Conservation (phyloP, 108 stramenopile genomes). For the Schizochytrium sp. region DNA sequence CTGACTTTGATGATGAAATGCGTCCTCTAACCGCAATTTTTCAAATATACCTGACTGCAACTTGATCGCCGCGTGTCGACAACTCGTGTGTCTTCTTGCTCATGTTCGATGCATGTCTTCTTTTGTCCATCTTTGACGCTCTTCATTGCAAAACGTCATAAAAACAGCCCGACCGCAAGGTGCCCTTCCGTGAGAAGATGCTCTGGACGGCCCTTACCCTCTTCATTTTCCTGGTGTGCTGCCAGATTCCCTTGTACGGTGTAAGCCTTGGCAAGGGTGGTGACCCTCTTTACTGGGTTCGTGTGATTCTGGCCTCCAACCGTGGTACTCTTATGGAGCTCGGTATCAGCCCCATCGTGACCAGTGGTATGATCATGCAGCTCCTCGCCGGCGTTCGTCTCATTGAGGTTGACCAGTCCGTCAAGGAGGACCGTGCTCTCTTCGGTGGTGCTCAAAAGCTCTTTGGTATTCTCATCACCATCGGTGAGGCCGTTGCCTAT, state of each 20-base stretch:
- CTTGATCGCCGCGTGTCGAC: neutral
- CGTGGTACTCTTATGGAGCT: slow-evolving; percentile 99
- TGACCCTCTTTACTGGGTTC: slow-evolving; percentile 99
- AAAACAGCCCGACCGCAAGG: slow-evolving; percentile 65
- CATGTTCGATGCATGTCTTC: neutral
- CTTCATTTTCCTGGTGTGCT: slow-evolving; percentile 99
- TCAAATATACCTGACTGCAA: no score
- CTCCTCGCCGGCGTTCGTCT: slow-evolving; percentile 93
- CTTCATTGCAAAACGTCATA: neutral
- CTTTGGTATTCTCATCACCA: slow-evolving; percentile 97
- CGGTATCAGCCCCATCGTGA: slow-evolving; percentile 96
- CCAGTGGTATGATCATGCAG: slow-evolving; percentile 94
- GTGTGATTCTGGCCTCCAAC: slow-evolving; percentile 99
- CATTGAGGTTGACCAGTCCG: slow-evolving; percentile 97
- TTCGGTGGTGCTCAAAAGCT: slow-evolving; percentile 98
- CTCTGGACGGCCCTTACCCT: slow-evolving; percentile 98
- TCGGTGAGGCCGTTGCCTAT: slow-evolving; percentile 98
- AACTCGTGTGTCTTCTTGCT: neutral
- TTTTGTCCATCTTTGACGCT: neutral
- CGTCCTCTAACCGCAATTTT: no score
- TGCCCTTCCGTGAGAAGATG: slow-evolving; percentile 71
- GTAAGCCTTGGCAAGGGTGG: slow-evolving; percentile 95
- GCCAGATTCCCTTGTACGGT: slow-evolving; percentile 99
- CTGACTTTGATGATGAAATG: no score
- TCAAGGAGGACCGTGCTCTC: slow-evolving; percentile 97